These are phyloP conservation scores for Alnus glutinosa DNA, from an alignment of 306 rosid genomes.

Conservation along the genomic window DNA sequence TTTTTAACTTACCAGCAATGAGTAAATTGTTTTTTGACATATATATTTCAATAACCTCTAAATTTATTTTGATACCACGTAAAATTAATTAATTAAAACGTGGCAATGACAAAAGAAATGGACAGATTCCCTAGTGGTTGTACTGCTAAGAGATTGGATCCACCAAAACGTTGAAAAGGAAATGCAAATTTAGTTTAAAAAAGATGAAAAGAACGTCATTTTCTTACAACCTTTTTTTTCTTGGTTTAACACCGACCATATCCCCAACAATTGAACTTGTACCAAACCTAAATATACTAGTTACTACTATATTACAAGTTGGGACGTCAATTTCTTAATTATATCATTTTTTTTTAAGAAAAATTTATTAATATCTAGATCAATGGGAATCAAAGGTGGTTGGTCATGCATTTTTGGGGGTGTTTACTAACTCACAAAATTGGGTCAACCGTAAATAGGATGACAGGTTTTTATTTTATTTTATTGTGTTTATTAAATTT, in stretches of 20 bases:
- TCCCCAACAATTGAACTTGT: background rate
- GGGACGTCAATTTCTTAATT: background rate
- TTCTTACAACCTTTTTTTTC: background rate
- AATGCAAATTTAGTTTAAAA: background rate
- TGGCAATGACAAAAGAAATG: no score
- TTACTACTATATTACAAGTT: background rate
- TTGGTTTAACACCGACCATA: slow-evolving; percentile 2
- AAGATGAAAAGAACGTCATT: background rate
- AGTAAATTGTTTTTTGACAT: no score
- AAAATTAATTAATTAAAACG: no score
- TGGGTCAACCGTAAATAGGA: background rate
- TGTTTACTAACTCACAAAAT: background rate
- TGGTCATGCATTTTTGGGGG: background rate
- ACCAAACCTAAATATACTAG: background rate
- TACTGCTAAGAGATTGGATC: background rate
- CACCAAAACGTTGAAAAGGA: background rate
- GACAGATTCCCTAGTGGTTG: background rate
- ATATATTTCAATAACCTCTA: no score
- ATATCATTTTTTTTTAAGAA: no score
- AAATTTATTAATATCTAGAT: background rate
- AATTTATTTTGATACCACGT: no score
- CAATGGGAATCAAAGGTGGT: background rate
- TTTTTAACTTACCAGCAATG: no score
- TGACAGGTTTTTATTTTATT: no score
- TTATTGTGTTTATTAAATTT: no score